Evolutionary conservation across 202 grass and related monocot genomes (phyloP).

Genomic region (Setaria italica): DNA sequence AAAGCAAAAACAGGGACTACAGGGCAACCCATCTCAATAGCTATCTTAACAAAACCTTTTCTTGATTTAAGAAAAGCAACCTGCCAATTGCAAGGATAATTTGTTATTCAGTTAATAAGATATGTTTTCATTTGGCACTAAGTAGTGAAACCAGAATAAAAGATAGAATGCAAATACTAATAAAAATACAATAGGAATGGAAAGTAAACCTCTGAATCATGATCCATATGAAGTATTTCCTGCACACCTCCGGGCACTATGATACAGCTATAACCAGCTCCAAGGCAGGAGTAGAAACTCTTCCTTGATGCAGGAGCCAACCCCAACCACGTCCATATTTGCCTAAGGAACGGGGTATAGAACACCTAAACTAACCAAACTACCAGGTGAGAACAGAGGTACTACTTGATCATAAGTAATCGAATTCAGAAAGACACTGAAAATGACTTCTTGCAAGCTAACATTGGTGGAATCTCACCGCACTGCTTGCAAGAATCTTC

Average conservation of each 20-base stretch:
- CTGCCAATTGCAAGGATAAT: conserved; percentile 48
- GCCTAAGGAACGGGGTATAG: conserved; percentile 92
- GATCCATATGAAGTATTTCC: conserved; percentile 95
- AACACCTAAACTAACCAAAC: conserved; percentile 68
- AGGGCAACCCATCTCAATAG: conserved; percentile 79
- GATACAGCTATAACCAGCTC: conserved; percentile 72
- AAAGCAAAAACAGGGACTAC: conserved; percentile 84
- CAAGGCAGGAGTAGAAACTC: conserved; percentile 73
- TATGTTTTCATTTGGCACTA: neutral
- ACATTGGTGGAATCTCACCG: conserved; percentile 59
- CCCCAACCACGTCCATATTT: conserved; percentile 94
- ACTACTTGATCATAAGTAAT: neutral
- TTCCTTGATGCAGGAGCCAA: conserved; percentile 76
- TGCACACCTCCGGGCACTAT: conserved; percentile 90
- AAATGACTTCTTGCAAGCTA: conserved; percentile 10
- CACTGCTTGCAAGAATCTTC: conserved; percentile 84
- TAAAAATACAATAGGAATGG: conserved; percentile 5
- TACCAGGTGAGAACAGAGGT: conserved; percentile 14
- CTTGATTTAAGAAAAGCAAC: conserved; percentile 94
- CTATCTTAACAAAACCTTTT: conserved; percentile 94
- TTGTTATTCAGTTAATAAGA: conserved; percentile 3
- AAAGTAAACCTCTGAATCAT: conserved; percentile 71
- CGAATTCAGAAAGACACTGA: neutral
- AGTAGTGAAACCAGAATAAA: neutral
- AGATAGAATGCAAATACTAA: neutral